Evolutionary conservation across 106 monocot species (phyloP), one percentile per base, ranked within the genome.

Genomic region (Triglochin maritima): DNA sequence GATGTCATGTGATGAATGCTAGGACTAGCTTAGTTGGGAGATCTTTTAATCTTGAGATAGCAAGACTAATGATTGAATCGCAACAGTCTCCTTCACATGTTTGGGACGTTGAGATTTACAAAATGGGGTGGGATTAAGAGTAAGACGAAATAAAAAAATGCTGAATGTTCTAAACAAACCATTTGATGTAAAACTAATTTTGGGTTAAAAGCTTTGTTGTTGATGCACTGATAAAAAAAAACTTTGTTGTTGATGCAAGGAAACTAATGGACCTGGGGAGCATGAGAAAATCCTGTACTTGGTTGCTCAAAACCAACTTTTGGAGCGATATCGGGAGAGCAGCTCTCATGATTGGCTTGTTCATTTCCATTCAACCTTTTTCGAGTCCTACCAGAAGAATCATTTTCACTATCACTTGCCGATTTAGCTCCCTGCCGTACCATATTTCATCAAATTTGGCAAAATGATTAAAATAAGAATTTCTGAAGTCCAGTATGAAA

Each of bases 321-420:
- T 41, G 41, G 4, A 10, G 45, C 9, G 4, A 46, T 7, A 62
- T 10, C 62, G 44, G 45, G 4, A 62, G 6, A 45, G 9, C 62
- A 45, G 9, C 62, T 62, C 4, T 46, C 4, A 62, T 9, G 8
- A 62, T 41, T 45, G 0, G 9, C 6, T 62, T 62, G 45, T 44
- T 44, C 62, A 44, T 62, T 62, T 62, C 45, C 62, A 62, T 44
- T 62, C 62, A 46, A 62, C 6, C 6, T 45, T 8, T 62, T 62
- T 8, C 9, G 8, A 0, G 10, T 4, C 10, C 44, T 13, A 62
- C 45, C 45, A 12, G 16, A 46, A 9, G 62, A 62, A 7, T 41
- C 62, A 6, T 4, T 45, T 29, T 62, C 62, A 62, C 2, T 62
- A 11, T 62, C 62, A 63, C 47, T 59, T 59, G 4, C 46, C 11